Evolutionary conservation across 1,139 yeast species (phyloP).

Genomic region (Taiozyma sp.): DNA sequence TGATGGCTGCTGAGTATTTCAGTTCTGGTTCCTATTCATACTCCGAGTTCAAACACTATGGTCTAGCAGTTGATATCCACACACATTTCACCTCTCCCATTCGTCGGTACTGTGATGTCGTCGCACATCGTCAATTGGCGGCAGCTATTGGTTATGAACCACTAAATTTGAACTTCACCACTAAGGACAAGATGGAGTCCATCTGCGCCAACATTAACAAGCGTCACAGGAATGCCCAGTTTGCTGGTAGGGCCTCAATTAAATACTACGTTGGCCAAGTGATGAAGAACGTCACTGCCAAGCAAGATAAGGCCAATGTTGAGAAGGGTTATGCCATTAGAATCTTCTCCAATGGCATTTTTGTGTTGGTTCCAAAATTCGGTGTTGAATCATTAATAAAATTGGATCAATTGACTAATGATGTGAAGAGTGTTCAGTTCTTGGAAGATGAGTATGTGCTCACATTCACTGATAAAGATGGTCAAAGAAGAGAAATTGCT

Average conservation of each 20-base stretch:
- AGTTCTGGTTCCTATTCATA: slow-evolving; percentile 89
- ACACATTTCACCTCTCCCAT: slow-evolving; percentile 99
- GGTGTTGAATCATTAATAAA: slow-evolving; percentile 95
- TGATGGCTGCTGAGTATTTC: slow-evolving; percentile 99
- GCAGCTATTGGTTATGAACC: slow-evolving; percentile 95
- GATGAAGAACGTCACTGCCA: slow-evolving; percentile 52
- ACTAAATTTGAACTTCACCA: slow-evolving; percentile 77
- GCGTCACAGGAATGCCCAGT: slow-evolving; percentile 96
- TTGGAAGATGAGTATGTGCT: slow-evolving; percentile 78
- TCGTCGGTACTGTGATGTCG: slow-evolving; percentile 96
- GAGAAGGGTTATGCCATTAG: slow-evolving; percentile 93
- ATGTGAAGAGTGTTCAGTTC: slow-evolving; percentile 58
- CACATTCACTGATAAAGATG: slow-evolving; percentile 43
- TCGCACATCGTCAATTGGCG: slow-evolving; percentile 95
- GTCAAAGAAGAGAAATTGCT: slow-evolving; percentile 45
- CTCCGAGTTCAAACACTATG: slow-evolving; percentile 95
- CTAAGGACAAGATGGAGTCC: slow-evolving; percentile 84
- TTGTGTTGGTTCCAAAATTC: slow-evolving; percentile 92
- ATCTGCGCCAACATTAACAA: slow-evolving; percentile 87
- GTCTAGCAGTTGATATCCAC: slow-evolving; percentile 94
- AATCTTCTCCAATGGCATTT: slow-evolving; percentile 92
- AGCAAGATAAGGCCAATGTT: slow-evolving; percentile 39
- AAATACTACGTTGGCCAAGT: slow-evolving; percentile 98
- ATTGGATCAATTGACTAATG: slow-evolving; percentile 66
- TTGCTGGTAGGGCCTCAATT: slow-evolving; percentile 97